Percentiles rank a stretch among this genome's conserved stretches.
phyloP scores from a whole-genome alignment of 495 filamentous ascomycete genomes.

The Apodospora peruviana region DNA sequence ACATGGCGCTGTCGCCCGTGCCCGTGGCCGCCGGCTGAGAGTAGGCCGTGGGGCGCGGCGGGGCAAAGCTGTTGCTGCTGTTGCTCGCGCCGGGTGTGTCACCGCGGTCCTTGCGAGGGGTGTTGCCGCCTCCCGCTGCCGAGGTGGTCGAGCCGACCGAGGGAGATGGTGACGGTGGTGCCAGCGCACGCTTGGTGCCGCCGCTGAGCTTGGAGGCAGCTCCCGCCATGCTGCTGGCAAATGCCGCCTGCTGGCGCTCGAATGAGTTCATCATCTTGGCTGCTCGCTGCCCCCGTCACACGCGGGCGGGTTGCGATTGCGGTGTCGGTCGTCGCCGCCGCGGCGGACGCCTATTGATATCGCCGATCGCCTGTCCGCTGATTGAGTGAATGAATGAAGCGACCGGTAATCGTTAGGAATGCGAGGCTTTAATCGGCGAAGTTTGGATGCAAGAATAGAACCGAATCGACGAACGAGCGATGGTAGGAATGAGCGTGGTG shows the following conservation, averaged over 20 bases:
- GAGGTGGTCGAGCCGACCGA: conserved; percentile 44
- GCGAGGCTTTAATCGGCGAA: no score
- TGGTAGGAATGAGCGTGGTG: no score
- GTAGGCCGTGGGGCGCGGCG: conserved; percentile 50
- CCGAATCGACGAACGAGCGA: no score
- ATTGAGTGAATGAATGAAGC: no score
- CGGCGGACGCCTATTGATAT: no score
- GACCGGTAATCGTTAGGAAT: no score
- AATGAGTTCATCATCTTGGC: conserved; percentile 43
- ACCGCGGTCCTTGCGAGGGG: conserved; percentile 48
- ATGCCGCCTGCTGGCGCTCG: conserved; percentile 43
- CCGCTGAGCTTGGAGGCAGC: conserved; percentile 40
- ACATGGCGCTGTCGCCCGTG: conserved; percentile 72
- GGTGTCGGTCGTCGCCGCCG: no score
- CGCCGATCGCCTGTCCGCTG: no score
- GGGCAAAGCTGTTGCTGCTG: conserved; percentile 37
- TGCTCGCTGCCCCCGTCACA: conserved; percentile 1
- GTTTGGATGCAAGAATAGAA: no score
- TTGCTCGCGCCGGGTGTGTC: conserved; percentile 33
- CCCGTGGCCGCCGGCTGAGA: conserved; percentile 76
- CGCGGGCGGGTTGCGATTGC: no score
- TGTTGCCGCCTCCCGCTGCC: conserved; percentile 30
- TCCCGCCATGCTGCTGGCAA: conserved; percentile 41
- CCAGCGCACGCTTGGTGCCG: conserved; percentile 40
- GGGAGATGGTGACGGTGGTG: conserved; percentile 31